A percentile compares a stretch with the other conserved stretches of the same genome.
phyloP scores from a whole-genome alignment of 2,329 filamentous ascomycete genomes.

The Tolypocladium pustulatum region DNA sequence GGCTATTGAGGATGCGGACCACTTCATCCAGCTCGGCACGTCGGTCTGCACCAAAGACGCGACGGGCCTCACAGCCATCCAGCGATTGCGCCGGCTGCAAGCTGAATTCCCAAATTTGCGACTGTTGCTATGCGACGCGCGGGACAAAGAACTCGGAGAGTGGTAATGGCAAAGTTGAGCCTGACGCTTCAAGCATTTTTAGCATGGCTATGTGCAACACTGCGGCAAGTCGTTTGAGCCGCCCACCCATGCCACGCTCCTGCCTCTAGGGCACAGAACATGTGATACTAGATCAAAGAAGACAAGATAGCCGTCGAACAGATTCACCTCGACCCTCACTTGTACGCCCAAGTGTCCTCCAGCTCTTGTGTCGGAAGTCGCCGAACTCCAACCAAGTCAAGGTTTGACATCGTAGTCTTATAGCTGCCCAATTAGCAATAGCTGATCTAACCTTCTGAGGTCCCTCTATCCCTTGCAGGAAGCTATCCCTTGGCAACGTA shows the following conservation, averaged over 20 bases:
- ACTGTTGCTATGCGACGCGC: background rate
- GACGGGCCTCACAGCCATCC: background rate
- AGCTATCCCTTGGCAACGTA: background rate
- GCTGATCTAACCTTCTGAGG: background rate
- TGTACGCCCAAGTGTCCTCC: background rate
- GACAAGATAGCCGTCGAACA: background rate
- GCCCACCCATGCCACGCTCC: too few species aligned
- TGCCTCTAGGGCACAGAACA: too few species aligned
- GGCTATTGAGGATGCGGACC: background rate
- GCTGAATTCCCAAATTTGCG: background rate
- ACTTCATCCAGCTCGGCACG: background rate
- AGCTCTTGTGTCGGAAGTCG: background rate
- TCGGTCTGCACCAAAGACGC: background rate
- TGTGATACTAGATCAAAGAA: too few species aligned
- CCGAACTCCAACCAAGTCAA: background rate
- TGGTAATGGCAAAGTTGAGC: too few species aligned
- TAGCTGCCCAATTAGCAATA: background rate
- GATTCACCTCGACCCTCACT: background rate
- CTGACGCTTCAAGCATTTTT: background rate
- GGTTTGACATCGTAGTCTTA: background rate
- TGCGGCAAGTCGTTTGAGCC: too few species aligned
- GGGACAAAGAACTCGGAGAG: background rate
- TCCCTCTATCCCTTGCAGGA: background rate
- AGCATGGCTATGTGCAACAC: background rate
- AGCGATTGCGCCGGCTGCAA: background rate